These are phyloP conservation scores for Candida dajiaensis DNA, from an alignment of 805 yeast species.

Conservation along the genomic window DNA sequence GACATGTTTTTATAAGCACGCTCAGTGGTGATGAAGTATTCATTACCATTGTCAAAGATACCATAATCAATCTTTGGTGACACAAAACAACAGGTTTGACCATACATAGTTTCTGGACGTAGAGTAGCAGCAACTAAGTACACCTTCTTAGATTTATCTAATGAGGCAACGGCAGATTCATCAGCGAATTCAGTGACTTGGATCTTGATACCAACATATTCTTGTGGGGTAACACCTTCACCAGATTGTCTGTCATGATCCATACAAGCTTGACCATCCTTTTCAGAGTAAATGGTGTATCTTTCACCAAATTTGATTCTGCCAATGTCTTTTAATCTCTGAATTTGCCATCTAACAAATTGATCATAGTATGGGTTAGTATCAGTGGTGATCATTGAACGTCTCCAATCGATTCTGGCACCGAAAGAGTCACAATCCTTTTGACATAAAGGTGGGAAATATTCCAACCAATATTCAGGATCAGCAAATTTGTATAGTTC, in stretches of 20 bases:
- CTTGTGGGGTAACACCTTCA: conserved; percentile 96
- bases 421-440: conserved; percentile 77
- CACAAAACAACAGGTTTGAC: conserved; percentile 97
- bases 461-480: conserved; percentile 83
- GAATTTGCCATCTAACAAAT: conserved; percentile 95
- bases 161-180: conserved; percentile 32
- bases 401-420: conserved; percentile 96
- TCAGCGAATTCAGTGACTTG: conserved; percentile 53
- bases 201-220: conserved; percentile 90
- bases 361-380: conserved; percentile 93
- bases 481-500: conserved; percentile 88
- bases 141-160: conserved; percentile 53
- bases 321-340: conserved; percentile 73
- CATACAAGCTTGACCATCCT: conserved; percentile 99
- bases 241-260: conserved; percentile 98
- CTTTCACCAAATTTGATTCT: conserved; percentile 98
- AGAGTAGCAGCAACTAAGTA: conserved; percentile 93
- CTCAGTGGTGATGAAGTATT: conserved; percentile 79
- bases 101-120: conserved; percentile 98
- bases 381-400: conserved; percentile 92
- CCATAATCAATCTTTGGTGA: conserved; percentile 94
- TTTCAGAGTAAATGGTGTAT: conserved; percentile 94
- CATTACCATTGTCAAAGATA: conserved; percentile 75
- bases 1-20: conserved; percentile 98
- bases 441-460: conserved; percentile 88